Evolutionary conservation across 2,329 filamentous ascomycete species (phyloP).

Genomic region (Penicillium griseofulvum): DNA sequence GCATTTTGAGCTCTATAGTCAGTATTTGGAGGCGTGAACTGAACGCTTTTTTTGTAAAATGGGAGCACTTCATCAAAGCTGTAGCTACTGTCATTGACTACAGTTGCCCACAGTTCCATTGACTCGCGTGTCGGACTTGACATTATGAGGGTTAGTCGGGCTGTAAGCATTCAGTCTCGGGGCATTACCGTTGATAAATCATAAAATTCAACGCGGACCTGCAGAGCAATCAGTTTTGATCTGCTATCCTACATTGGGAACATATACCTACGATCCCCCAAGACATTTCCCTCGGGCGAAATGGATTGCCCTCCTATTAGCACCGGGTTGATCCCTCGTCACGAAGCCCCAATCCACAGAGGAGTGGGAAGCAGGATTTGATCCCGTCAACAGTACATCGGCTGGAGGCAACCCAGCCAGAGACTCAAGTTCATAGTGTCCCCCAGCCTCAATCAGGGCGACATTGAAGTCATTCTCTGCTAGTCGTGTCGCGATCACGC

Average conservation of each 20-base stretch:
- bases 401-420: slow-evolving; percentile 20
- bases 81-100: slow-evolving; percentile 31
- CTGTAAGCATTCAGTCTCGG: too few relatives aligned
- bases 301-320: slow-evolving; percentile 25
- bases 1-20: slow-evolving; percentile 23
- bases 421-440: slow-evolving; percentile 26
- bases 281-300: slow-evolving; percentile 30
- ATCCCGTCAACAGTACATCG: slow-evolving; percentile 20
- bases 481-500: slow-evolving; percentile 24
- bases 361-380: slow-evolving; percentile 19
- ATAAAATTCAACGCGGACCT: slow-evolving; percentile 31
- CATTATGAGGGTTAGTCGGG: neutral
- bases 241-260: neutral
- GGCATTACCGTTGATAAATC: slow-evolving; percentile 29
- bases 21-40: slow-evolving; percentile 28
- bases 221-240: neutral
- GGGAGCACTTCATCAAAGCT: slow-evolving; percentile 25
- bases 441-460: slow-evolving; percentile 31
- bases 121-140: slow-evolving; percentile 22
- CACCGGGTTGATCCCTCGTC: slow-evolving; percentile 18
- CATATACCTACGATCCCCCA: slow-evolving; percentile 25
- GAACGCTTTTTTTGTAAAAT: slow-evolving; percentile 27
- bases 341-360: slow-evolving; percentile 29
- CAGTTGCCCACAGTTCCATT: slow-evolving; percentile 28
- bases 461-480: slow-evolving; percentile 25